Percentiles rank a stretch among this genome's conserved stretches.
These are phyloP conservation scores for Eutrema heterophyllum DNA, from an alignment of 345 rosid species.

Conservation along the genomic window DNA sequence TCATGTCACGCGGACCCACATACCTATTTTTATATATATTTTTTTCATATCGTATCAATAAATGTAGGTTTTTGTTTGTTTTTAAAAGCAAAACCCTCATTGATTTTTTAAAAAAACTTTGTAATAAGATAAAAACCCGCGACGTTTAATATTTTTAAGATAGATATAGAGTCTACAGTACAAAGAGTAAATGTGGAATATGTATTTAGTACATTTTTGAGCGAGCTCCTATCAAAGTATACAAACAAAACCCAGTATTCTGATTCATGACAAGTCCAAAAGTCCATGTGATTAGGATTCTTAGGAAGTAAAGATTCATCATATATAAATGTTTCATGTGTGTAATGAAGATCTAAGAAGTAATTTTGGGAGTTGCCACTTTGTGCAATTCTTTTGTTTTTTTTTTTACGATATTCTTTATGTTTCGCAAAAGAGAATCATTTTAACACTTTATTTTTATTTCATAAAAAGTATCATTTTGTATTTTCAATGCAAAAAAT, in stretches of 20 bases:
- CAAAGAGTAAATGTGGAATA: background rate
- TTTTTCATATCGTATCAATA: background rate
- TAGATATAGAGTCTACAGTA: background rate
- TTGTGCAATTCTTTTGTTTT: background rate
- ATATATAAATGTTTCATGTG: background rate
- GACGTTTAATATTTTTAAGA: background rate
- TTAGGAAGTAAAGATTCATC: background rate
- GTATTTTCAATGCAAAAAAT: too few relatives aligned
- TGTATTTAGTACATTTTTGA: background rate
- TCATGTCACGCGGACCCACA: slow-evolving; percentile 24
- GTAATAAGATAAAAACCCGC: too few relatives aligned
- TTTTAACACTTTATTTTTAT: too few relatives aligned
- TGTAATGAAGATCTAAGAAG: background rate
- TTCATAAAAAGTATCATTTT: too few relatives aligned
- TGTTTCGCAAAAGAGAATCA: too few relatives aligned
- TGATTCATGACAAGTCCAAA: background rate
- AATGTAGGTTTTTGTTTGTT: too few relatives aligned
- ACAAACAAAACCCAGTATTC: background rate
- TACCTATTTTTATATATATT: background rate
- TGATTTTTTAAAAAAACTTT: too few relatives aligned
- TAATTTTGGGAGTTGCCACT: background rate
- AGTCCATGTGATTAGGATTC: background rate
- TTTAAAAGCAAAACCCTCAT: too few relatives aligned
- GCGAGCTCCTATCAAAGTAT: background rate
- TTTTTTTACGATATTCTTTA: too few relatives aligned